Conservation (phyloP, 345 rosid genomes). For the Sonneratia caseolaris region DNA sequence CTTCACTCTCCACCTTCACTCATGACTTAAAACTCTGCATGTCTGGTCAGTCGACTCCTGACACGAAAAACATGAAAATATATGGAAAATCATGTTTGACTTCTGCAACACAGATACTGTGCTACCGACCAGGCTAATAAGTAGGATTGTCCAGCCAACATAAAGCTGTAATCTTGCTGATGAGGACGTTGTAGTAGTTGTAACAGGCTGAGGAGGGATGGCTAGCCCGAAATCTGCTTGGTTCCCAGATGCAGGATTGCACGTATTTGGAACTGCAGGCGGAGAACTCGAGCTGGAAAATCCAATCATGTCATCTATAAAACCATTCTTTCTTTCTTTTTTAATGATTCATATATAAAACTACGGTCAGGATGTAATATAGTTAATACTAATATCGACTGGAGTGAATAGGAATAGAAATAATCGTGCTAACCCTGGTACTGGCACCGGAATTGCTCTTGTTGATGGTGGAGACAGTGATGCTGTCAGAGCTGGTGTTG, state of each 20-base stretch:
- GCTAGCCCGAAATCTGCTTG: slow-evolving; percentile 24
- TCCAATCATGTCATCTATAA: neutral
- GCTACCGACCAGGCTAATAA: slow-evolving; percentile 15
- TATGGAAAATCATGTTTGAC: neutral
- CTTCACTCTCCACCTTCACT: neutral
- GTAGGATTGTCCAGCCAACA: slow-evolving; percentile 10
- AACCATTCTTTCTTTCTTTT: no score
- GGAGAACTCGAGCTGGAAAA: slow-evolving; percentile 35
- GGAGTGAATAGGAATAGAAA: neutral
- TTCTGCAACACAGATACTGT: slow-evolving; percentile 4
- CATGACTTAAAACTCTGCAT: neutral
- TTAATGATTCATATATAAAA: no score
- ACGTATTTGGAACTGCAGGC: slow-evolving; percentile 42
- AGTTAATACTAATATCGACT: no score
- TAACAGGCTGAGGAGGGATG: slow-evolving; percentile 17
- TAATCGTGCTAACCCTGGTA: neutral
- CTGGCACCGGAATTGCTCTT: slow-evolving; percentile 3
- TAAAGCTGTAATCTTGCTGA: slow-evolving; percentile 21
- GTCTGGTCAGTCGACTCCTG: neutral
- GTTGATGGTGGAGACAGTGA: slow-evolving; percentile 29
- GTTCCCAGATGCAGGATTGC: slow-evolving; percentile 28
- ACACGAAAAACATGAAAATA: neutral
- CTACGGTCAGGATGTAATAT: no score
- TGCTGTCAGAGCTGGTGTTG: slow-evolving; percentile 19
- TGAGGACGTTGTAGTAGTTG: slow-evolving; percentile 24